Conservation (phyloP, 306 rosid species). For the Nissolia schottii region DNA sequence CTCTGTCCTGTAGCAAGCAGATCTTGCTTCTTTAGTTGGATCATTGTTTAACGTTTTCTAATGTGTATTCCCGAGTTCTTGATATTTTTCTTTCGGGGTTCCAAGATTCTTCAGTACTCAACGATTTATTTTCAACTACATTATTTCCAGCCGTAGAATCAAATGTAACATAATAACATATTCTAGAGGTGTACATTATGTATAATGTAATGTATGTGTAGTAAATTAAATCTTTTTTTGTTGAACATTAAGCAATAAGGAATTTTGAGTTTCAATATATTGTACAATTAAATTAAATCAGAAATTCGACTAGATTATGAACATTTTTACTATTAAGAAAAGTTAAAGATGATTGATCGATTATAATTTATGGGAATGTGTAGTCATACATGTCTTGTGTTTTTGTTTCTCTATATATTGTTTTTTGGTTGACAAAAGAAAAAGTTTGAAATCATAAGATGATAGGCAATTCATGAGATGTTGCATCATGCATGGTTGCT, state of each 20-base stretch:
- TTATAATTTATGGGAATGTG: too few species aligned
- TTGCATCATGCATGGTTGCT: too few species aligned
- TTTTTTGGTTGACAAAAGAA: too few species aligned
- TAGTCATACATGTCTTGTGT: too few species aligned
- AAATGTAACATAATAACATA: not conserved
- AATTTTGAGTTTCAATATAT: not conserved
- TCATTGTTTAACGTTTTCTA: conserved; percentile 1
- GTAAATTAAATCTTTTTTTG: not conserved
- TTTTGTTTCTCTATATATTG: too few species aligned
- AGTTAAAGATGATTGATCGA: too few species aligned
- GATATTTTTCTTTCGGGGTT: conserved; percentile 15
- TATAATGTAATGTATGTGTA: conserved; percentile 19
- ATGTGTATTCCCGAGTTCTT: conserved; percentile 23
- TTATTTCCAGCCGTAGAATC: conserved; percentile 17
- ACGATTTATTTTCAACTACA: not conserved
- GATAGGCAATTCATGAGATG: too few species aligned
- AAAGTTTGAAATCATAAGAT: too few species aligned
- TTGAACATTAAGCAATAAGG: not conserved
- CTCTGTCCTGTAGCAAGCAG: conserved; percentile 6
- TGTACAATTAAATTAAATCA: not conserved
- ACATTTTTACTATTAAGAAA: too few species aligned
- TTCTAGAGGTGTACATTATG: conserved; percentile 21
- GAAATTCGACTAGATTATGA: not conserved
- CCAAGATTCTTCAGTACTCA: conserved; percentile 15
- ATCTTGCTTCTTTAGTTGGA: conserved; percentile 12